These are phyloP conservation scores for Fusarium bactridioides DNA, from an alignment of 2,329 filamentous ascomycete species.

Conservation along the genomic window DNA sequence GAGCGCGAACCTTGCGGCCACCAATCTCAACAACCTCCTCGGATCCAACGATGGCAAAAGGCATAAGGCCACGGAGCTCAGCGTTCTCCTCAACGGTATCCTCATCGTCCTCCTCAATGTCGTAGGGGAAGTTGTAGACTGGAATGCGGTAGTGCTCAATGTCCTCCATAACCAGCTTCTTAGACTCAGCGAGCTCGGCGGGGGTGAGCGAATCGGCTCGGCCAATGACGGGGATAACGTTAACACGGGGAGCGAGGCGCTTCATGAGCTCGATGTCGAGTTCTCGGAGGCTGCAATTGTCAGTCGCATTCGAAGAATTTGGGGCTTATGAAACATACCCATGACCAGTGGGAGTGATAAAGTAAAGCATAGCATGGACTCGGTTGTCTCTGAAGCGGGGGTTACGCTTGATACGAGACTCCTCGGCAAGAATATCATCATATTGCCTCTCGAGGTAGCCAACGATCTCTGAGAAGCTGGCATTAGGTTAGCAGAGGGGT, in stretches of 20 bases:
- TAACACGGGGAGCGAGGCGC: slow-evolving; percentile 95
- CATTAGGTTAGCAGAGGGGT: slow-evolving; percentile 8
- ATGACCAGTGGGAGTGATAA: slow-evolving; percentile 97
- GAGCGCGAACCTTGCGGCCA: slow-evolving; percentile 88
- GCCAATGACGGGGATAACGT: slow-evolving; percentile 98
- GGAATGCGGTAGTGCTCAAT: slow-evolving; percentile 99
- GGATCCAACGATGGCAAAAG: slow-evolving; percentile 97
- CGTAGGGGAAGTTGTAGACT: slow-evolving; percentile 99
- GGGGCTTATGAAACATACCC: slow-evolving; percentile 64
- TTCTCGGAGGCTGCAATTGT: slow-evolving; percentile 81
- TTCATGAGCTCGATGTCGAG: slow-evolving; percentile 99
- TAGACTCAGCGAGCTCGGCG: slow-evolving; percentile 95
- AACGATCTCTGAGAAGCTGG: slow-evolving; percentile 94
- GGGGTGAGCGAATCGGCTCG: slow-evolving; percentile 98
- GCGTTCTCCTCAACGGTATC: slow-evolving; percentile 99
- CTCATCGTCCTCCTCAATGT: slow-evolving; percentile 99
- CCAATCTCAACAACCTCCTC: slow-evolving; percentile 96
- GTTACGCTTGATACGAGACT: slow-evolving; percentile 99
- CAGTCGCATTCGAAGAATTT: background rate
- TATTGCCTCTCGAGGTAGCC: slow-evolving; percentile 99
- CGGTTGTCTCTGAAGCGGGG: slow-evolving; percentile 99
- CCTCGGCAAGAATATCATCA: slow-evolving; percentile 98
- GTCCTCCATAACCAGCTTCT: slow-evolving; percentile 99
- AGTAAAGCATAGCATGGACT: slow-evolving; percentile 97
- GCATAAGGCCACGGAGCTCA: slow-evolving; percentile 96